Evolutionary conservation across 1,284 basidiomycete genomes (phyloP), one percentile per base, ranked within the genome.

Genomic region (Fomitopsis pinicola): DNA sequence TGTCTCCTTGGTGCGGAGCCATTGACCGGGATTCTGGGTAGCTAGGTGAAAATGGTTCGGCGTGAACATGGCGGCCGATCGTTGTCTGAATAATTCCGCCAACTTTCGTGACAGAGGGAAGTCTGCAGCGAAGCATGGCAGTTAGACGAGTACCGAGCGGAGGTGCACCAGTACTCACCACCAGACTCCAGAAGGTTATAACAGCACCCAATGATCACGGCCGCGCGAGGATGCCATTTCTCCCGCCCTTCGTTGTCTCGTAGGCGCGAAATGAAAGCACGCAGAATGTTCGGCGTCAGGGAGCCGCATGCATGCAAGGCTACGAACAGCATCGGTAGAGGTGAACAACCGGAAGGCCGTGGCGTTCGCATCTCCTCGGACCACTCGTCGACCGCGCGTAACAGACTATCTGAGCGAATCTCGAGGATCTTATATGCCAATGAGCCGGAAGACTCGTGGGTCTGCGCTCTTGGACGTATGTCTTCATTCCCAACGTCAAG

Each of bases 281-380:
- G 78, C 42, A 82, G 59, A 8, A 82, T 76, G 61, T 81, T 76
- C 45, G 78, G 71, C 1, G 80, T 81, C 15, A 83, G 73, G 3
- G 81, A 80, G 5, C 82, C 82, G 61, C 77, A 81, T 6, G 78
- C 85, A 64, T 91, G 88, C 50, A 91, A 77, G 12, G 85, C 88
- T 35, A 89, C 81, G 55, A 90, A 75, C 36, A 87, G 71, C 5
- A 89, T 78, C 2, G 84, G 84, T 8, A 76, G 66, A 3, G 75
- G 73, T 8, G 30, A 19, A 38, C 22, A 4, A 56, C 26, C 14
- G 14, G 54, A 33, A 12, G 45, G 28, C 14, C 15, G 48, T 1
- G 9, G 15, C 10, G 14, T 22, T 22, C 14, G 14, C 28, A 50
- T 33, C 17, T 50, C 35, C 28, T 54, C 52, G 36, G 62, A 66